Conservation (phyloP, 768 basidiomycete species). For the Tricholoma furcatifolium region DNA sequence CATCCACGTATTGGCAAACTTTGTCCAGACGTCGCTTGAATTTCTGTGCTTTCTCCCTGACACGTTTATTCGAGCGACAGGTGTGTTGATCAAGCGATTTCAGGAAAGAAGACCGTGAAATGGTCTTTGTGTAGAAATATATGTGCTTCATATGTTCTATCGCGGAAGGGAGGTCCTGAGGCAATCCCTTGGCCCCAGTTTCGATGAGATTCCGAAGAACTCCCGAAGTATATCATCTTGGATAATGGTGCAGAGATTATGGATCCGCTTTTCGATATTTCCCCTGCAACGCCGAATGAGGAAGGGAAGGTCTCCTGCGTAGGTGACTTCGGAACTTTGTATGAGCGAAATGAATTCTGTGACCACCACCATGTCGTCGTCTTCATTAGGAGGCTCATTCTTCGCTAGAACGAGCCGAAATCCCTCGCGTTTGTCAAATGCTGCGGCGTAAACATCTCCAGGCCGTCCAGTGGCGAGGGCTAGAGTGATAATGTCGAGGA, state of each 20-base stretch:
- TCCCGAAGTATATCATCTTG: not conserved
- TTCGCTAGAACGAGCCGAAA: constrained; percentile 17
- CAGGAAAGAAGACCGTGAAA: not conserved
- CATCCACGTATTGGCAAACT: not conserved
- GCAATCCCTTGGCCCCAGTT: no score
- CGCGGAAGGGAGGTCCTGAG: not conserved
- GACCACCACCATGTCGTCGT: not conserved
- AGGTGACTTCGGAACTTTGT: not conserved
- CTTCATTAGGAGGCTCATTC: constrained; percentile 5
- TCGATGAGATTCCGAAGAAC: not conserved
- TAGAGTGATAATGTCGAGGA: constrained; percentile 9
- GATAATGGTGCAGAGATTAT: not conserved
- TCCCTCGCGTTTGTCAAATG: constrained; percentile 11
- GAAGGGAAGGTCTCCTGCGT: not conserved
- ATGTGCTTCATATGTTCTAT: not conserved
- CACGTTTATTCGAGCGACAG: not conserved
- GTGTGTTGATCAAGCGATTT: not conserved
- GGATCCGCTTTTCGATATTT: not conserved
- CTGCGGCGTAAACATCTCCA: constrained; percentile 18
- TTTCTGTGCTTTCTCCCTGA: not conserved
- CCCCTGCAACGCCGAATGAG: not conserved
- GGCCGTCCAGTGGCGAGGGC: constrained; percentile 10
- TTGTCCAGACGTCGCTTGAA: not conserved
- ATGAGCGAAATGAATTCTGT: constrained; percentile 1
- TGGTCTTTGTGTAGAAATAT: not conserved